Percentiles rank a stretch among this genome's conserved stretches.
Conservation (phyloP, 306 rosid genomes). For the Amphicarpaea edgeworthii region DNA sequence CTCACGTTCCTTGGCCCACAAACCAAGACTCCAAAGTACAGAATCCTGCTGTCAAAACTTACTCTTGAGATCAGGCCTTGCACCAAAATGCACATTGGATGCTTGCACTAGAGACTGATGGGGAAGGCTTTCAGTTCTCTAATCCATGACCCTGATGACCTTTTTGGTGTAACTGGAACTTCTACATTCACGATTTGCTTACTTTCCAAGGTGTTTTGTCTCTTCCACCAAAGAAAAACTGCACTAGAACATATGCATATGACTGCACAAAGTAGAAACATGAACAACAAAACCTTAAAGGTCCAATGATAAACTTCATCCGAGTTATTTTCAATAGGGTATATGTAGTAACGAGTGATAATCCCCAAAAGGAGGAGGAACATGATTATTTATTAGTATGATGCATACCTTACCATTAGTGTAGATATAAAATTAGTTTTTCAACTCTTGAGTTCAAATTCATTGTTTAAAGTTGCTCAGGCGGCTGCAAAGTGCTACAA, state of each 20-base stretch:
- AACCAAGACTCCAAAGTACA: constrained; percentile 52
- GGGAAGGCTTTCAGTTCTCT: constrained; percentile 62
- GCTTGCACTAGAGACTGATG: constrained; percentile 50
- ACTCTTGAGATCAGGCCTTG: constrained; percentile 66
- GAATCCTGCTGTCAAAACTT: constrained; percentile 27
- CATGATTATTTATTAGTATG: too few relatives aligned
- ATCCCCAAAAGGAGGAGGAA: constrained; percentile 60
- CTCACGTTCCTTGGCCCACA: constrained; percentile 65
- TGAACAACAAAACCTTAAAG: constrained; percentile 52
- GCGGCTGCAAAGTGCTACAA: too few relatives aligned
- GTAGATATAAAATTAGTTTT: too few relatives aligned
- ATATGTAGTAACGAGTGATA: constrained; percentile 60
- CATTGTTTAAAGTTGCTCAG: too few relatives aligned
- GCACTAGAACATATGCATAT: constrained; percentile 49
- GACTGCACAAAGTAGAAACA: constrained; percentile 44
- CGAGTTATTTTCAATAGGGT: constrained; percentile 52
- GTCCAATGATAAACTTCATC: constrained; percentile 54
- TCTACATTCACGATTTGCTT: constrained; percentile 52
- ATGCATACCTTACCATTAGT: too few relatives aligned
- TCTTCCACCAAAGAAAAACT: constrained; percentile 59
- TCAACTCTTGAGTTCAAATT: too few relatives aligned
- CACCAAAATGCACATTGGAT: constrained; percentile 58
- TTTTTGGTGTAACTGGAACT: constrained; percentile 36
- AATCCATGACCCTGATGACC: constrained; percentile 6
- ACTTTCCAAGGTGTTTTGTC: constrained; percentile 33